These are phyloP conservation scores for Flaveria sonorensis DNA, from an alignment of 129 eudicot genomes.

Conservation along the genomic window DNA sequence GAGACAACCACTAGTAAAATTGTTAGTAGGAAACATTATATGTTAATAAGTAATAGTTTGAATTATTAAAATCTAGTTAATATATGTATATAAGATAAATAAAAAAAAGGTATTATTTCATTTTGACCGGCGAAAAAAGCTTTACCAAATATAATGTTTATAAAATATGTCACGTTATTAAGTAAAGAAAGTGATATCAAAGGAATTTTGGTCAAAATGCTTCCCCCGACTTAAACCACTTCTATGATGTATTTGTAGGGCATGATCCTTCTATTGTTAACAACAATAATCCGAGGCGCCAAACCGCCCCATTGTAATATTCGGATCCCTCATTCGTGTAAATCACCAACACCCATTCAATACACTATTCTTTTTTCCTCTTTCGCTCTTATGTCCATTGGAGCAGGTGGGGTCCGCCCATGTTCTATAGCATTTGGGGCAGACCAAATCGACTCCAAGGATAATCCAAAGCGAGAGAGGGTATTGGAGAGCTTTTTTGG, in stretches of 20 bases:
- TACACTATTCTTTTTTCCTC: constrained; percentile 47
- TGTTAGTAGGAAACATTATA: no score
- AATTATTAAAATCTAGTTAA: no score
- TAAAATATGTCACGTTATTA: no score
- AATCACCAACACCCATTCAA: constrained; percentile 56
- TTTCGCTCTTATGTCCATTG: constrained; percentile 72
- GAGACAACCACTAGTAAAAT: no score
- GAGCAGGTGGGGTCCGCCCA: constrained; percentile 91
- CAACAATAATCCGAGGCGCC: constrained; percentile 54
- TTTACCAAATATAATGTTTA: no score
- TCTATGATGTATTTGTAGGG: constrained; percentile 46
- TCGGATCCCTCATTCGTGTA: constrained; percentile 33
- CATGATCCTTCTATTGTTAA: constrained; percentile 72
- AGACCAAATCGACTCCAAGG: constrained; percentile 61
- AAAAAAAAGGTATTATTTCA: no score
- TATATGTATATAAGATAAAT: no score
- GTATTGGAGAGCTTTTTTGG: constrained; percentile 61
- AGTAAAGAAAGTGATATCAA: no score
- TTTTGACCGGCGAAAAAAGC: no score
- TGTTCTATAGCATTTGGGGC: constrained; percentile 93
- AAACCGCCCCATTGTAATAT: constrained; percentile 61
- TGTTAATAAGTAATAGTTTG: no score
- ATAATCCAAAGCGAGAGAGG: constrained; percentile 49
- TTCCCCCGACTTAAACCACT: background rate
- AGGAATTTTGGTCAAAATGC: no score